Evolutionary conservation across 2,329 filamentous ascomycete genomes (phyloP), one percentile per base, ranked within the genome.

Genomic region (Botrytis tulipae): DNA sequence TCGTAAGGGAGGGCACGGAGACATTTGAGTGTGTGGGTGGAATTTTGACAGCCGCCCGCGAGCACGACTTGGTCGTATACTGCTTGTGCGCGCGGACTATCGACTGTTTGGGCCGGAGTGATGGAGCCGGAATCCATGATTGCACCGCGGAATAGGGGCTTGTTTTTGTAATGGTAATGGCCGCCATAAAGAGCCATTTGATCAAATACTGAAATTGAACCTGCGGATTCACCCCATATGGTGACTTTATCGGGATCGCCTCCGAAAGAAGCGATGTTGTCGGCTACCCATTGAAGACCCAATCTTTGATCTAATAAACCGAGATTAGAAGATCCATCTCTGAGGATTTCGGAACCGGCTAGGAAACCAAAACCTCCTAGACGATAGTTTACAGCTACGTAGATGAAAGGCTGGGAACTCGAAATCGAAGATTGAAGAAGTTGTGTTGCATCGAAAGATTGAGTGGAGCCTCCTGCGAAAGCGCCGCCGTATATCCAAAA

Each of bases 81-180:
- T 3, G 81, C 84, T 78, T 95, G 91, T 0, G 86, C 89, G 80
- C 93, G 93, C 25, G 84, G 82, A 40, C 87, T 86, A 77, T 93
- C 91, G 0, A 93, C 87, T 0, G 86, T 84, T 29, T 89, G 87
- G 0, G 90, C 85, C 0, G 90, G 90, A 0, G 88, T 82, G 9
- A 91, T 81, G 72, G 85, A 88, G 4, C 91, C 92, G 3, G 90
- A 92, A 82, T 92, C 88, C 92, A 95, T 94, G 77, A 95, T 95
- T 60, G 85, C 92, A 1, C 85, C 92, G 35, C 91, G 88, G 86
- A 95, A 95, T 0, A 95, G 85, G 0, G 90, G 85, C 78, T 91
- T 89, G 73, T 89, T 91, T 4, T 94, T 93, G 83, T 95, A 94
- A 0, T 84, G 90, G 79, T 89, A 88, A 81, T 95, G 85, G 18